phyloP scores from a whole-genome alignment of 1,284 basidiomycete genomes.

The Heliocybe sulcata region DNA sequence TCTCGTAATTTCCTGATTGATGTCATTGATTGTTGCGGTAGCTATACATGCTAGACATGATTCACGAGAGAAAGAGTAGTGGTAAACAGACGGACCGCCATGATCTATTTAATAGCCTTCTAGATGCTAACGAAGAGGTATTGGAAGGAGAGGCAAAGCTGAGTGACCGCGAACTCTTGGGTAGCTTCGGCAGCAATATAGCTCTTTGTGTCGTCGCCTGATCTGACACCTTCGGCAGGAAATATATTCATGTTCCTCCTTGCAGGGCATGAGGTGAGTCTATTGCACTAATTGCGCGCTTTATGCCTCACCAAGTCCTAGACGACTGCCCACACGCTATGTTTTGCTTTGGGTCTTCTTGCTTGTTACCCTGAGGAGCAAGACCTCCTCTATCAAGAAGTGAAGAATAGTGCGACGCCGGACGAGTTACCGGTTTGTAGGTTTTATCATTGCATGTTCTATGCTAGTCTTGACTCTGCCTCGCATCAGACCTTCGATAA shows the following conservation, averaged over 20 bases:
- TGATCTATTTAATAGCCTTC: conserved; percentile 42
- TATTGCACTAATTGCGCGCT: background rate
- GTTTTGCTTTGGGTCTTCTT: conserved; percentile 37
- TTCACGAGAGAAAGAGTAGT: conserved; percentile 27
- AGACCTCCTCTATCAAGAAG: conserved; percentile 40
- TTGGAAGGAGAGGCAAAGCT: conserved; percentile 22
- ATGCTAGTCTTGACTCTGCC: conserved; percentile 1
- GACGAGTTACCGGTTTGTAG: conserved; percentile 30
- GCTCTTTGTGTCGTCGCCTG: background rate
- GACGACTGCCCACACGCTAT: conserved; percentile 37
- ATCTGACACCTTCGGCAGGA: conserved; percentile 18
- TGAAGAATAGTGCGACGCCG: conserved; percentile 28
- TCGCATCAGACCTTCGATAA: no score
- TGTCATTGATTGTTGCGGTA: conserved; percentile 13
- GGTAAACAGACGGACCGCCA: conserved; percentile 28
- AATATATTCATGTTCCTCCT: conserved; percentile 40
- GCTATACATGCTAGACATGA: conserved; percentile 45
- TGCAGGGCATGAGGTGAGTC: conserved; percentile 33
- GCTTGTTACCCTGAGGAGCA: conserved; percentile 46
- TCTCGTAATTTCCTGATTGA: background rate
- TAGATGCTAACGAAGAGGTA: conserved; percentile 32
- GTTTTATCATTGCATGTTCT: conserved; percentile 7
- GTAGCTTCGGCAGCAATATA: conserved; percentile 16
- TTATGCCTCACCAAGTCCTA: conserved; percentile 14
- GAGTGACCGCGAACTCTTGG: conserved; percentile 35